Evolutionary conservation across 192 early-diverging fungal genomes (phyloP), one percentile per base, ranked within the genome.

Genomic region (Powellomyces hirtus): DNA sequence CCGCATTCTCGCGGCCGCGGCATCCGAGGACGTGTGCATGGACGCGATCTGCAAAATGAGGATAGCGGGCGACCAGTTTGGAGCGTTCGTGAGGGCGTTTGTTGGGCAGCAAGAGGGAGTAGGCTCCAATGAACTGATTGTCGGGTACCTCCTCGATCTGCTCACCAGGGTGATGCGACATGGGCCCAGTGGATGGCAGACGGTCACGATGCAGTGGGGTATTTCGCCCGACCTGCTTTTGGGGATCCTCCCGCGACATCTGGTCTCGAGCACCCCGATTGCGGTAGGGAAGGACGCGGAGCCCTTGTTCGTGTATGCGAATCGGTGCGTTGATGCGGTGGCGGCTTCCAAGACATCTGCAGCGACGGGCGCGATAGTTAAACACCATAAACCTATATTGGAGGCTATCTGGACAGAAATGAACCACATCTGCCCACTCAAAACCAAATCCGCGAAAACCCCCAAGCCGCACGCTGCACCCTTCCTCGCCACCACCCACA

Each of bases 401-500:
- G 57, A 59, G 30, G 36, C 66, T 8, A 59, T 68, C 5, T 68
- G 51, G 40, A 46, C 20, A 11, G 49, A 22, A 0, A 44, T 68
- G 11, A 30, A 13, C 14, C 18, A 8, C 5, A 3, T 56, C 2
- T 18, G 14, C 26, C 29, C 53, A 16, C 53, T 56, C 20, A 22
- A 29, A 14, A 29, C 16, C 6, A 31, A 22, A 2, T 33, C 45
- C 18, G 5, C 37, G n/a, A 24, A 7, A 5, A 20, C 68, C 1
- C 31, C 37, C n/a, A 49, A 16, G n/a, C 46, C 46, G 46, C 46
- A 49, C 40, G 13, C 62, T 1, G 14, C 66, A 14, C 11, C 38
- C 24, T 56, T 68, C 40, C 42, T 59, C 3, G 50, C 49, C 14
- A 53, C 49, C 1, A 34, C 46, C 30, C 51, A 66, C 64, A 66